Conservation (phyloP, 2,329 filamentous ascomycete species). For the Apiospora rasikravindrae region DNA sequence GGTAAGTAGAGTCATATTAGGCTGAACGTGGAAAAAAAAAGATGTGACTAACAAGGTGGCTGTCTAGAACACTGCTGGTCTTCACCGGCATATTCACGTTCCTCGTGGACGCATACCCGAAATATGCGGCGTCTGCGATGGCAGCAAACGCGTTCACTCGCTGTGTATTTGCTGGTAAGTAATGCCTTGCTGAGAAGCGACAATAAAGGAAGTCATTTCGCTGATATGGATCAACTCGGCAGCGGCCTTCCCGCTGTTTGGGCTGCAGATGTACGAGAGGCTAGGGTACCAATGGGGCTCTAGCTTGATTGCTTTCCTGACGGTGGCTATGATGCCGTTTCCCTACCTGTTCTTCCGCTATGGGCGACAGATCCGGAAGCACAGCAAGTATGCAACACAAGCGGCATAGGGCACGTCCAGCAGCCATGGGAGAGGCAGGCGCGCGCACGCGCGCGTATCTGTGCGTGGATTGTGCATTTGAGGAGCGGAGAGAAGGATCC, state of each 20-base stretch:
- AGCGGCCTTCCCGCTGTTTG: slow-evolving; percentile 80
- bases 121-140: slow-evolving; percentile 77
- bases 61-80: slow-evolving; percentile 70
- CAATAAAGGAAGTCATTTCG: not conserved
- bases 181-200: not conserved
- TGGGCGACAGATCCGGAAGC: slow-evolving; percentile 61
- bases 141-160: slow-evolving; percentile 84
- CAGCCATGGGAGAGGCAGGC: no score
- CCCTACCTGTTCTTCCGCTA: slow-evolving; percentile 68
- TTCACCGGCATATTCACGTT: slow-evolving; percentile 87
- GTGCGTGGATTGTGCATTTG: not conserved
- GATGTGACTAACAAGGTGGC: not conserved
- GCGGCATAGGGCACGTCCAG: not conserved
- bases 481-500: not conserved
- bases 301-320: slow-evolving; percentile 64
- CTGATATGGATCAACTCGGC: slow-evolving; percentile 20
- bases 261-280: slow-evolving; percentile 71
- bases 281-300: slow-evolving; percentile 76
- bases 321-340: slow-evolving; percentile 67
- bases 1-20: slow-evolving; percentile 54
- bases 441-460: not conserved
- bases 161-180: slow-evolving; percentile 72
- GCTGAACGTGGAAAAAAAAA: not conserved
- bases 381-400: slow-evolving; percentile 56
- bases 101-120: slow-evolving; percentile 73